phyloP scores from a whole-genome alignment of 2,329 filamentous ascomycete species.

The Monilinia polystroma region DNA sequence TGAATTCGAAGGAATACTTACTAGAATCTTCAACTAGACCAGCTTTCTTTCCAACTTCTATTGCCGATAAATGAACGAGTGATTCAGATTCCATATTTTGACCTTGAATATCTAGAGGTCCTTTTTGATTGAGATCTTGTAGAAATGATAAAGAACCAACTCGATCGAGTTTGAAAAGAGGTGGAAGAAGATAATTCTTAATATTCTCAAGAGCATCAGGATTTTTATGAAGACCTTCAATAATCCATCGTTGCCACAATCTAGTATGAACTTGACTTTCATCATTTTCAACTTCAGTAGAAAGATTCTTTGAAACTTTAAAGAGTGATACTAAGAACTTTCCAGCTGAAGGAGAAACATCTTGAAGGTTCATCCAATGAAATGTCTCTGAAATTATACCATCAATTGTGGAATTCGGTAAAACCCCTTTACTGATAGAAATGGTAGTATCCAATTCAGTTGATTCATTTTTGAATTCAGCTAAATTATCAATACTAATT shows the following conservation, averaged over 20 bases:
- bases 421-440: neutral
- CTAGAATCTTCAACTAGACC: constrained; percentile 69
- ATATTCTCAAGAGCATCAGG: constrained; percentile 58
- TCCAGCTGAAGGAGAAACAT: constrained; percentile 59
- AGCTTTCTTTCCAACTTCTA: constrained; percentile 69
- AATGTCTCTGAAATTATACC: constrained; percentile 51
- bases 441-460: neutral
- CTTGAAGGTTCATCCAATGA: constrained; percentile 56
- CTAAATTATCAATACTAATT: constrained; percentile 43
- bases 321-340: constrained; percentile 61
- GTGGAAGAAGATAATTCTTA: constrained; percentile 63
- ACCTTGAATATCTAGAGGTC: constrained; percentile 47
- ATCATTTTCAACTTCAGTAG: constrained; percentile 40
- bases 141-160: constrained; percentile 56
- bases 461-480: constrained; percentile 14
- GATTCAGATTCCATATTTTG: constrained; percentile 53
- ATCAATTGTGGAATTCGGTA: constrained; percentile 44
- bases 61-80: constrained; percentile 62
- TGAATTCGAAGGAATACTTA: constrained; percentile 38
- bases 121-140: constrained; percentile 53
- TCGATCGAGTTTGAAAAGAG: constrained; percentile 60
- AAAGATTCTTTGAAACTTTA: constrained; percentile 42
- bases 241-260: constrained; percentile 58
- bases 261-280: constrained; percentile 37
- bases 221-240: constrained; percentile 49